A percentile compares a stretch with the other conserved stretches of the same genome.
Conservation (phyloP, 108 stramenopile genomes). For the Cyclotella choctawhatcheeana region DNA sequence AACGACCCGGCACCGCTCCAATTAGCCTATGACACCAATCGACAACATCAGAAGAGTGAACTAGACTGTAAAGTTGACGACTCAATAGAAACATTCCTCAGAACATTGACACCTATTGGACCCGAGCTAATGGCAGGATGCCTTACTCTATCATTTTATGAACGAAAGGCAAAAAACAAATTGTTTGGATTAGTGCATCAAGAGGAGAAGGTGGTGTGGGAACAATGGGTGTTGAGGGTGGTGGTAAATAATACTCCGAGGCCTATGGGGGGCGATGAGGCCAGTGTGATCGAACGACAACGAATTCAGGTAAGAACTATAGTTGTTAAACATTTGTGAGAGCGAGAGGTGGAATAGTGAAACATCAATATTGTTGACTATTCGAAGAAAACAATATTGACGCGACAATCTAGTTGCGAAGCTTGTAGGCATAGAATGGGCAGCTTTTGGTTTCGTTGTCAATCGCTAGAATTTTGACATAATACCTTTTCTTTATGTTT, state of each 20-base stretch:
- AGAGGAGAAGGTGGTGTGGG: constrained; percentile 84
- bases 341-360: too few species aligned
- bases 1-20: not conserved
- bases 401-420: not conserved
- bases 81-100: constrained; percentile 79
- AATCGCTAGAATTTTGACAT: too few species aligned
- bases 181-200: constrained; percentile 85
- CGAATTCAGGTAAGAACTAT: constrained; percentile 73
- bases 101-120: constrained; percentile 76
- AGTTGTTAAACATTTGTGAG: too few species aligned
- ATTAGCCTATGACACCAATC: constrained; percentile 5
- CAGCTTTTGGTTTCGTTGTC: too few species aligned
- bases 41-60: constrained; percentile 45
- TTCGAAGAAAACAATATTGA: not conserved
- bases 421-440: not conserved
- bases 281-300: constrained; percentile 83
- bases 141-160: constrained; percentile 80
- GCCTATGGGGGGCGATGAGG: constrained; percentile 78
- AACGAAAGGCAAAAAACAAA: constrained; percentile 76
- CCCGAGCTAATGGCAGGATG: constrained; percentile 82
- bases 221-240: constrained; percentile 86
- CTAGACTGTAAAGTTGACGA: constrained; percentile 81
- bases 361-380: not conserved
- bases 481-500: too few species aligned
- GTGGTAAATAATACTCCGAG: constrained; percentile 90